Conservation (phyloP, 495 filamentous ascomycete genomes). For the Aspergillus indologenus region DNA sequence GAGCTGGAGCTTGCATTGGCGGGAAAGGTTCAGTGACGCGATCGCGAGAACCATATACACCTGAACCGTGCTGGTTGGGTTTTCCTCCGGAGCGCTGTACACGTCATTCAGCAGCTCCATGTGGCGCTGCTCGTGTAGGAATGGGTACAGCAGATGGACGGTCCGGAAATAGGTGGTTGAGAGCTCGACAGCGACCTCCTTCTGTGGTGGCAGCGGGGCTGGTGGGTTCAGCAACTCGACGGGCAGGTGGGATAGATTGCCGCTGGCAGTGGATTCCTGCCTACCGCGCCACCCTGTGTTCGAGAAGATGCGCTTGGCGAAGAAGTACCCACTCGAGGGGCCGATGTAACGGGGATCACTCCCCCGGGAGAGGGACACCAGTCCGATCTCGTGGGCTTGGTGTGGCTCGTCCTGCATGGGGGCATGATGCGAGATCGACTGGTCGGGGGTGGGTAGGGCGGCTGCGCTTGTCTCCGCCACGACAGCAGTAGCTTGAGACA, state of each 20-base stretch:
- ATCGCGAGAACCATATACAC: constrained; percentile 48
- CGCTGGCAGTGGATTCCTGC: not conserved
- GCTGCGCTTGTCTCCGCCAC: no score
- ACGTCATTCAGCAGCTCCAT: constrained; percentile 31
- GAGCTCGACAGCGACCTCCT: constrained; percentile 35
- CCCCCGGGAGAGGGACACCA: constrained; percentile 37
- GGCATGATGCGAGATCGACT: not conserved
- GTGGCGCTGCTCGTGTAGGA: constrained; percentile 41
- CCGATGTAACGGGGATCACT: constrained; percentile 39
- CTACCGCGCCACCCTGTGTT: constrained; percentile 30
- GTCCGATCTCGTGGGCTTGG: constrained; percentile 38
- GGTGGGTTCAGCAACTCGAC: constrained; percentile 36
- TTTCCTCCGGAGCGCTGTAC: constrained; percentile 21
- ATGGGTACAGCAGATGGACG: constrained; percentile 41
- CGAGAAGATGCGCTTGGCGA: constrained; percentile 41
- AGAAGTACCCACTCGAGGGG: constrained; percentile 41
- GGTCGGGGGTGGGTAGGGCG: not conserved
- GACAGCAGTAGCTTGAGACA: no score
- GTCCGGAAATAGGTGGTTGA: constrained; percentile 42
- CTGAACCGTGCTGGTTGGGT: constrained; percentile 33
- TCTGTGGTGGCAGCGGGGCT: constrained; percentile 30
- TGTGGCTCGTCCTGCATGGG: constrained; percentile 9
- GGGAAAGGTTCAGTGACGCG: constrained; percentile 39
- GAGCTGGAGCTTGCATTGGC: constrained; percentile 37
- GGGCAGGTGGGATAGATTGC: constrained; percentile 21